A percentile compares a stretch with the other conserved stretches of the same genome.
Evolutionary conservation across 108 stramenopile genomes (phyloP).

Genomic region (Nitzschia putrida): DNA sequence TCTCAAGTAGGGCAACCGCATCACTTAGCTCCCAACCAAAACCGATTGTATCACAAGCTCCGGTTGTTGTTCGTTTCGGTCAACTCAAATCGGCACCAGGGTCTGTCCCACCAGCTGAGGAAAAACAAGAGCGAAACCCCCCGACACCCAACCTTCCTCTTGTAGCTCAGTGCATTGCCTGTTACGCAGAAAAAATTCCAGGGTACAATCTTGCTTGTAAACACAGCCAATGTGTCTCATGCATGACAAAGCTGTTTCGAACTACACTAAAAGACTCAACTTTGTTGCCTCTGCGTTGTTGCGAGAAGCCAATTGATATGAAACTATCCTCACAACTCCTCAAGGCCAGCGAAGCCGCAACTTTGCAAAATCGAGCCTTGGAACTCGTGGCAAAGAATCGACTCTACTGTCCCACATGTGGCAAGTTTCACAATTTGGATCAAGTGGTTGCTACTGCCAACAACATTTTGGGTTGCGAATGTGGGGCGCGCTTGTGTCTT

Average conservation of each 20-base stretch:
- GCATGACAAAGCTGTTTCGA: constrained; percentile 38
- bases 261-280: constrained; percentile 43
- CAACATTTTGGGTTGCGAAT: constrained; percentile 40
- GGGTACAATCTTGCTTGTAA: constrained; percentile 43
- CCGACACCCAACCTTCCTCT: too few species aligned
- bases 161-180: constrained; percentile 41
- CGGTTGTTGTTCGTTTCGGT: too few species aligned
- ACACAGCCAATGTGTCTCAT: constrained; percentile 43
- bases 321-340: constrained; percentile 33
- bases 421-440: constrained; percentile 53
- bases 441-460: constrained; percentile 21
- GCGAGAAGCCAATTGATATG: constrained; percentile 60
- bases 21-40: constrained; percentile 4
- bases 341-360: constrained; percentile 13
- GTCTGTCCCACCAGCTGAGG: too few species aligned
- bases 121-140: too few species aligned
- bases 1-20: too few species aligned
- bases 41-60: too few species aligned
- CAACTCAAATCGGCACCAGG: too few species aligned
- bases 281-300: constrained; percentile 53
- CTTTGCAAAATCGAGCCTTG: constrained; percentile 20
- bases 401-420: constrained; percentile 58
- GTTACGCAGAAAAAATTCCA: constrained; percentile 30
- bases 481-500: constrained; percentile 39
- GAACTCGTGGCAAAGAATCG: constrained; percentile 49